Percentiles rank a stretch among this genome's conserved stretches.
phyloP scores from a whole-genome alignment of 1,284 basidiomycete genomes.

The Irpex sp. region DNA sequence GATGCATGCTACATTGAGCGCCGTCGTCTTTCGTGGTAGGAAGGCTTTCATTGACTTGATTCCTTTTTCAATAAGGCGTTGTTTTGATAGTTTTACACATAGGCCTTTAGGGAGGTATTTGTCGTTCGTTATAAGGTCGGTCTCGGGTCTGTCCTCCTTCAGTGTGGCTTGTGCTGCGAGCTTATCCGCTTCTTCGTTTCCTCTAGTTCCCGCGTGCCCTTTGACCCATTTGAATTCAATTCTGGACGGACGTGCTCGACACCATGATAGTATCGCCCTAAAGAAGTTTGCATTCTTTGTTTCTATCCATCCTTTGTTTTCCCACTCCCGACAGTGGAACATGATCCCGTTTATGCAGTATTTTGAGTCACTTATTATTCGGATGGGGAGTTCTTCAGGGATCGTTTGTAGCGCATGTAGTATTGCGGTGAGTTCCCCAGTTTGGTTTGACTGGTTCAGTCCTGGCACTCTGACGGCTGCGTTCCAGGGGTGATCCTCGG shows the following conservation, averaged over 20 bases:
- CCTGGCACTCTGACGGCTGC: neutral
- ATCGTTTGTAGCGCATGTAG: neutral
- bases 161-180: conserved; percentile 16
- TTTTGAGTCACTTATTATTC: conserved; percentile 6
- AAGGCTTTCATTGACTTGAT: neutral
- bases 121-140: neutral
- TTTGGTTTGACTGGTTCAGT: conserved; percentile 11
- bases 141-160: neutral
- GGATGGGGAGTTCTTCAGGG: neutral
- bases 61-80: neutral
- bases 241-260: conserved; percentile 13
- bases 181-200: conserved; percentile 22
- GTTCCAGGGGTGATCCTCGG: neutral
- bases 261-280: conserved; percentile 3
- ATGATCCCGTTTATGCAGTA: conserved; percentile 2
- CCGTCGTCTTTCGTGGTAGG: neutral
- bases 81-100: neutral
- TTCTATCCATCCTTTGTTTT: conserved; percentile 10
- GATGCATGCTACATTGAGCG: conserved; percentile 6
- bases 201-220: conserved; percentile 17
- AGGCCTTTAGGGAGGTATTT: neutral
- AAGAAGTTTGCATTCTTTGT: conserved; percentile 1
- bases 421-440: conserved; percentile 8
- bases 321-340: neutral
- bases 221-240: conserved; percentile 24